Evolutionary conservation across 129 eudicot genomes (phyloP).

Genomic region (Helianthus annuus): DNA sequence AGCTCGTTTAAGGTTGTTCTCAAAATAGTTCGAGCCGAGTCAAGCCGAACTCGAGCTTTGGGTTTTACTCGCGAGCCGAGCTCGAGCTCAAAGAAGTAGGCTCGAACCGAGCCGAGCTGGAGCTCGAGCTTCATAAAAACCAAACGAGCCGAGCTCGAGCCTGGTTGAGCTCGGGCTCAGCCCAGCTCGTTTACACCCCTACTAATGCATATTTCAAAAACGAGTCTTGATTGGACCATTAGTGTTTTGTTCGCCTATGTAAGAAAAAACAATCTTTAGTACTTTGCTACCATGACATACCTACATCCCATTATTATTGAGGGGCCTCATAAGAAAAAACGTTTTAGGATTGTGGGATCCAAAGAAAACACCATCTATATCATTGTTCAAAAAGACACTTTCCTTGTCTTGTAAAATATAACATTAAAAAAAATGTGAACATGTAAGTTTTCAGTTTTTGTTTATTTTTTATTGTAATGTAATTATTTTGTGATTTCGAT

Average conservation of each 20-base stretch:
- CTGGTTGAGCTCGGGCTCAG: too few species aligned
- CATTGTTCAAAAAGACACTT: not conserved
- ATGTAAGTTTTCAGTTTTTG: not conserved
- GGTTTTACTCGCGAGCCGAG: too few species aligned
- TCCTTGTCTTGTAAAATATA: not conserved
- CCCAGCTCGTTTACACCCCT: too few species aligned
- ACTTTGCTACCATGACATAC: slow-evolving; percentile 10
- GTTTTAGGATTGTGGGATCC: not conserved
- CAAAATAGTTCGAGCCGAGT: too few species aligned
- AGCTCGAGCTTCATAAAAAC: too few species aligned
- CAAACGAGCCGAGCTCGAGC: too few species aligned
- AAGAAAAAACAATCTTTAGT: slow-evolving; percentile 6
- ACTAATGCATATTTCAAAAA: not conserved
- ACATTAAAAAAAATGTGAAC: not conserved
- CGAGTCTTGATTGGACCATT: not conserved
- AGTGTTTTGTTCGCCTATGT: not conserved
- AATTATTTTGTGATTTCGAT: too few species aligned
- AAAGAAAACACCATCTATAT: not conserved
- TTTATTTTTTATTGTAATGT: not conserved
- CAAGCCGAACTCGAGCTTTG: too few species aligned
- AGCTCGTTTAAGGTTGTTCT: too few species aligned
- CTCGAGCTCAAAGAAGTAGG: too few species aligned
- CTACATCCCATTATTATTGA: not conserved
- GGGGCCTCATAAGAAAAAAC: slow-evolving; percentile 6
- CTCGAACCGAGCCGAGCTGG: too few species aligned